Evolutionary conservation across 1,139 yeast species (phyloP).

Genomic region (Geotrichum histeridarum): DNA sequence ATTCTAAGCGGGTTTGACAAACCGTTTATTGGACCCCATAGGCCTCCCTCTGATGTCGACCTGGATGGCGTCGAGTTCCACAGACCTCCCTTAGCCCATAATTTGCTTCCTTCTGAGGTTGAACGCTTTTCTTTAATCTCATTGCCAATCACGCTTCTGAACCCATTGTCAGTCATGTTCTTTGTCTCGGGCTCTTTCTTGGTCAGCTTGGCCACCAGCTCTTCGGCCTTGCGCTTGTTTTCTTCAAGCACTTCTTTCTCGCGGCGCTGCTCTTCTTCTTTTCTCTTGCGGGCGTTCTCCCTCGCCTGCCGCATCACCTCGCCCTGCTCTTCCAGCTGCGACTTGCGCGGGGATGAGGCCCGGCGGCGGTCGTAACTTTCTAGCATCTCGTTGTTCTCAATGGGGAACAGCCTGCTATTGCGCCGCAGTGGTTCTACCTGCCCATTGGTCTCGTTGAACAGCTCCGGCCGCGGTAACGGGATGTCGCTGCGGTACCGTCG

Average conservation of each 20-base stretch:
- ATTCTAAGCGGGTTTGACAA: background rate
- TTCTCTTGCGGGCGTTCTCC: constrained; percentile 19
- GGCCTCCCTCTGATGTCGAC: background rate
- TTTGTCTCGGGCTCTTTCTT: background rate
- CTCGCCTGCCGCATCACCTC: constrained; percentile 31
- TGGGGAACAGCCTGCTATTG: background rate
- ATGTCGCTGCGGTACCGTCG: constrained; percentile 29
- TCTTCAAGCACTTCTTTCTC: constrained; percentile 33
- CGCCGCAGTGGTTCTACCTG: constrained; percentile 25
- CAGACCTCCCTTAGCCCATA: background rate
- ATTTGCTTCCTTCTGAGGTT: background rate
- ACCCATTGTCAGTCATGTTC: constrained; percentile 2
- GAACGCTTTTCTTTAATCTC: background rate
- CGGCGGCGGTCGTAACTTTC: background rate
- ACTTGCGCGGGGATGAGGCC: background rate
- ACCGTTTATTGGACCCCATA: background rate
- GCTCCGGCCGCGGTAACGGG: constrained; percentile 30
- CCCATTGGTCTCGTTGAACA: constrained; percentile 35
- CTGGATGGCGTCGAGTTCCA: background rate
- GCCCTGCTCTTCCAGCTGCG: constrained; percentile 31
- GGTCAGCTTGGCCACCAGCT: constrained; percentile 18
- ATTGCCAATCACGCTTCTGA: constrained; percentile 7
- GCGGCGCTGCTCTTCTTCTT: constrained; percentile 34
- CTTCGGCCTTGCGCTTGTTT: constrained; percentile 29
- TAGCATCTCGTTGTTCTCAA: background rate